These are phyloP conservation scores for Pelargonium fulgidum DNA, from an alignment of 441 rosid species.

Conservation along the genomic window DNA sequence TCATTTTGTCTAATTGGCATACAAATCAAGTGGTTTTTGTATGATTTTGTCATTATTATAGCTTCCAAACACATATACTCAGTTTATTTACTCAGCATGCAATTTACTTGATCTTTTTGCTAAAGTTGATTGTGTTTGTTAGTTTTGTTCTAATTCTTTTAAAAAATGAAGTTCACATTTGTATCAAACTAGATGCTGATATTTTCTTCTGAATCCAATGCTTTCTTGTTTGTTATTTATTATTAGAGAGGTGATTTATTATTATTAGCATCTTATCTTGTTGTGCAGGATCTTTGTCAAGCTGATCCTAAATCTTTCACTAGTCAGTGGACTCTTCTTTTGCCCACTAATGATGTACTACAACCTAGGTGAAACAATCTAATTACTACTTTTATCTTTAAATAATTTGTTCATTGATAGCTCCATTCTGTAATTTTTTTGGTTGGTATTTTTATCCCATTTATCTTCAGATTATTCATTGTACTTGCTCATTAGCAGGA, in stretches of 20 bases:
- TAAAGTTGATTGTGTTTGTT: not conserved
- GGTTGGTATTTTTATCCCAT: slow-evolving; percentile 2
- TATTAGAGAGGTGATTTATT: slow-evolving; percentile 11
- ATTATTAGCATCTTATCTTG: slow-evolving; percentile 4
- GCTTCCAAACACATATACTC: not conserved
- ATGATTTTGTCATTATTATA: not conserved
- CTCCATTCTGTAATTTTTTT: not conserved
- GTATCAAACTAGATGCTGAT: not conserved
- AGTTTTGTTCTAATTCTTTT: too few relatives aligned
- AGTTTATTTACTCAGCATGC: not conserved
- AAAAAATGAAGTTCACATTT: too few relatives aligned
- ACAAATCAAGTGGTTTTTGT: not conserved
- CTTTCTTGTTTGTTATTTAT: slow-evolving; percentile 5
- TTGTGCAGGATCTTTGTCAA: slow-evolving; percentile 71
- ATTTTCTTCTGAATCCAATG: slow-evolving; percentile 1
- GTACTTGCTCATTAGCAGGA: slow-evolving; percentile 42
- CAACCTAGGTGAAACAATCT: slow-evolving; percentile 51
- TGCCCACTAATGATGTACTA: slow-evolving; percentile 79
- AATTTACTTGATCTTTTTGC: not conserved
- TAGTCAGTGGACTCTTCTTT: slow-evolving; percentile 74
- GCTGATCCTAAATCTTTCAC: slow-evolving; percentile 85
- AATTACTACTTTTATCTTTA: slow-evolving; percentile 18
- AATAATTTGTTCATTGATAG: slow-evolving; percentile 8
- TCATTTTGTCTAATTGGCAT: too few relatives aligned
- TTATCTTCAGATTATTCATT: slow-evolving; percentile 20